These are phyloP conservation scores for Leptographium galeiforme DNA, from an alignment of 2,329 filamentous ascomycete species.

Conservation along the genomic window DNA sequence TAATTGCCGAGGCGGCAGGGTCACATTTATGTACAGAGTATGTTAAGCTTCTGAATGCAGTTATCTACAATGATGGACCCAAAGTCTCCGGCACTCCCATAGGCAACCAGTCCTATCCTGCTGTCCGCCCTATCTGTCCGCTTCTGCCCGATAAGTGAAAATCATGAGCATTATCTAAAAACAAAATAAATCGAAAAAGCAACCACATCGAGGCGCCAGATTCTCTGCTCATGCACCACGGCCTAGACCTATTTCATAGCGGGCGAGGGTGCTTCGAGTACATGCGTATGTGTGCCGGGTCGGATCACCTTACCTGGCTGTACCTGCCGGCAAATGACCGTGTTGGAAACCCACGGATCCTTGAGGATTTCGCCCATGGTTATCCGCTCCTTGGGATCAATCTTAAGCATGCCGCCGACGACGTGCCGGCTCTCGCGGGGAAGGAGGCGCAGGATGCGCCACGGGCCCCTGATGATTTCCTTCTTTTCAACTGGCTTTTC, in stretches of 20 bases:
- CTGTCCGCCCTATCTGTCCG: background rate
- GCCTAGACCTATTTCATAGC: conserved; percentile 8
- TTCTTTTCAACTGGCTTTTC: conserved; percentile 36
- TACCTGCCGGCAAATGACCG: conserved; percentile 70
- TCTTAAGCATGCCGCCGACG: conserved; percentile 81
- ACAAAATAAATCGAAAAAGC: background rate
- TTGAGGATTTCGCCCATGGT: conserved; percentile 74
- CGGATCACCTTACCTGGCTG: conserved; percentile 55
- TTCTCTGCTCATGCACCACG: background rate
- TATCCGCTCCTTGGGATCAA: conserved; percentile 72
- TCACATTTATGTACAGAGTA: too few species aligned
- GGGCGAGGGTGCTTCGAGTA: conserved; percentile 58
- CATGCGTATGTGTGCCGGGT: conserved; percentile 68
- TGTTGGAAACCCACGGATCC: conserved; percentile 82
- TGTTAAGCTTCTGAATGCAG: background rate
- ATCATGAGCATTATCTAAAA: background rate
- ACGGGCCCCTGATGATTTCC: conserved; percentile 81
- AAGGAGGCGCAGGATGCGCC: conserved; percentile 74
- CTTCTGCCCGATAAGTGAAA: background rate
- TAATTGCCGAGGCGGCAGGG: background rate
- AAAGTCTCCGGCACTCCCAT: background rate
- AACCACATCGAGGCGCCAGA: background rate
- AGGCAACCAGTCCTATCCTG: background rate
- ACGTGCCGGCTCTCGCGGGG: conserved; percentile 84
- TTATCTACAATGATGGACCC: background rate